Evolutionary conservation across 1,139 yeast species (phyloP).

Genomic region (Yamadazyma buinensis): DNA sequence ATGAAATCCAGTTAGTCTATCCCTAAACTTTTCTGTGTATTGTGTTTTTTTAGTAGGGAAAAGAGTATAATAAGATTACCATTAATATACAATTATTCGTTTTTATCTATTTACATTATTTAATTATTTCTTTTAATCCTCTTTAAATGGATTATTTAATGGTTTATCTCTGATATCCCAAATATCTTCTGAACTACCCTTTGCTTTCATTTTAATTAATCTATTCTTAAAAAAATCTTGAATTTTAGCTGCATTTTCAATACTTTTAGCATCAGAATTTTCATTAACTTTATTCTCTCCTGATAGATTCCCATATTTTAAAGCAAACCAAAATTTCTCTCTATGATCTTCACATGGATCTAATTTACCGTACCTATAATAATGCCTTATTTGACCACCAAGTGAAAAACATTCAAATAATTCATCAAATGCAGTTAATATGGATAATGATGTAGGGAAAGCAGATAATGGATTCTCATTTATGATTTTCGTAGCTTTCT

Average conservation of each 20-base stretch:
- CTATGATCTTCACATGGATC: constrained; percentile 68
- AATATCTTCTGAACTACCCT: constrained; percentile 77
- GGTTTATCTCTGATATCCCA: constrained; percentile 58
- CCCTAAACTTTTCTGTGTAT: too few species aligned
- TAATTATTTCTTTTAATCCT: too few species aligned
- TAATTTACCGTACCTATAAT: constrained; percentile 78
- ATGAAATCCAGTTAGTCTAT: constrained; percentile 2
- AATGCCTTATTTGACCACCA: constrained; percentile 82
- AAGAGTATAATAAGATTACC: too few species aligned
- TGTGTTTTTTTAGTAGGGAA: too few species aligned
- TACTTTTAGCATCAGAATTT: constrained; percentile 38
- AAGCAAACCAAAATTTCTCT: constrained; percentile 77
- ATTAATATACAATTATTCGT: background rate
- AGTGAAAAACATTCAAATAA: constrained; percentile 79
- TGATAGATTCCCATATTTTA: constrained; percentile 46
- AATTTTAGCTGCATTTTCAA: constrained; percentile 49
- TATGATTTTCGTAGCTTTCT: constrained; percentile 24
- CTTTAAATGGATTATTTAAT: constrained; percentile 23
- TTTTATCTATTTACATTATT: constrained; percentile 3
- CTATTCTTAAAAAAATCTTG: constrained; percentile 69
- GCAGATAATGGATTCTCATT: constrained; percentile 26
- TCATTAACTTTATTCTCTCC: constrained; percentile 24
- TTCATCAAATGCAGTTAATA: constrained; percentile 80
- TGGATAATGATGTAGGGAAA: constrained; percentile 36
- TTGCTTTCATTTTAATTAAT: constrained; percentile 54